These are phyloP conservation scores for Wickerhamomyces bisporus DNA, from an alignment of 805 yeast genomes.

Conservation along the genomic window DNA sequence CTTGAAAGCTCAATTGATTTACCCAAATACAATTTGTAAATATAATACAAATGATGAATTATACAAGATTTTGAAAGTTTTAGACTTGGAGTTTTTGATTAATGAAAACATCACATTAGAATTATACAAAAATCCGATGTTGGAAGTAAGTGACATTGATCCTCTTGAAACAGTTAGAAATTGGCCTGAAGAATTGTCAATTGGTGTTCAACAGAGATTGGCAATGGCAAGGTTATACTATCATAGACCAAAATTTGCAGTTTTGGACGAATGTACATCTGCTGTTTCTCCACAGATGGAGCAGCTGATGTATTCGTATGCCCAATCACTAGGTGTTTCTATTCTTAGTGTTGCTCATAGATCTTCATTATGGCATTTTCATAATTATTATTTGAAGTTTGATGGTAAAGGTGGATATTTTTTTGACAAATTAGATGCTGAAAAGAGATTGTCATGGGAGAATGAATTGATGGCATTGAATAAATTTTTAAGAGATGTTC, in stretches of 20 bases:
- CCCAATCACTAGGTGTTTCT: slow-evolving; percentile 73
- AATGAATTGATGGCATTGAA: slow-evolving; percentile 73
- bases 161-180: slow-evolving; percentile 66
- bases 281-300: slow-evolving; percentile 91
- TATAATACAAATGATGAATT: slow-evolving; percentile 41
- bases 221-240: slow-evolving; percentile 92
- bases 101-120: slow-evolving; percentile 37
- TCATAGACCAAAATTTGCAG: slow-evolving; percentile 90
- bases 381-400: slow-evolving; percentile 73
- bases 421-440: slow-evolving; percentile 63
- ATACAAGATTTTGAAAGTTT: slow-evolving; percentile 45
- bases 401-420: slow-evolving; percentile 76
- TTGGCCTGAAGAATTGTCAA: slow-evolving; percentile 86
- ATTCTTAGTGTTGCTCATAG: slow-evolving; percentile 89
- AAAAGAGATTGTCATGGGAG: slow-evolving; percentile 65
- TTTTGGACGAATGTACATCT: slow-evolving; percentile 92
- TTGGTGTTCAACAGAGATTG: slow-evolving; percentile 88
- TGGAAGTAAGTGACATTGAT: slow-evolving; percentile 29
- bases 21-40: slow-evolving; percentile 71
- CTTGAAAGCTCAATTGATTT: slow-evolving; percentile 81
- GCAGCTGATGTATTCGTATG: slow-evolving; percentile 80
- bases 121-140: slow-evolving; percentile 23
- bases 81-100: slow-evolving; percentile 56
- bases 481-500: slow-evolving; percentile 63
- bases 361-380: slow-evolving; percentile 90